These are phyloP conservation scores for Camellia japonica DNA, from an alignment of 148 eudicot species.

Conservation along the genomic window DNA sequence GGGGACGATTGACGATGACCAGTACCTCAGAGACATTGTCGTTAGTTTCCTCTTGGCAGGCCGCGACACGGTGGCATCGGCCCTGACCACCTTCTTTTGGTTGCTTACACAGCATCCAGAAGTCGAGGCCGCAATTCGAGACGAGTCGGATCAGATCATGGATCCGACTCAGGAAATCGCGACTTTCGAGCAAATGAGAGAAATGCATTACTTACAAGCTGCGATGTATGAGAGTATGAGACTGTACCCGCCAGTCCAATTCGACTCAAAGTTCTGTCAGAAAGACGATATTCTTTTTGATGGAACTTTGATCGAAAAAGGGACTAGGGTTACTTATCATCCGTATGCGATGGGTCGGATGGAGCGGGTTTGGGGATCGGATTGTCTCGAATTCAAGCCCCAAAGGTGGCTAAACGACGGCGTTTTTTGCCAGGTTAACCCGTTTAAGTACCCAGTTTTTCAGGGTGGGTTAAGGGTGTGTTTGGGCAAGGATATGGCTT, in stretches of 20 bases:
- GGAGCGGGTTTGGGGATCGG: slow-evolving; percentile 24
- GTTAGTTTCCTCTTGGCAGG: slow-evolving; percentile 61
- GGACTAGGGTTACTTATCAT: slow-evolving; percentile 24
- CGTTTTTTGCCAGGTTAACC: slow-evolving; percentile 11
- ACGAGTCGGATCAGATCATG: slow-evolving; percentile 38
- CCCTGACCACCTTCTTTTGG: slow-evolving; percentile 50
- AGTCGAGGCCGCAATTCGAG: slow-evolving; percentile 33
- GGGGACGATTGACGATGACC: slow-evolving; percentile 38
- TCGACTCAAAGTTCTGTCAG: slow-evolving; percentile 25
- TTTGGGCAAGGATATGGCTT: slow-evolving; percentile 27
- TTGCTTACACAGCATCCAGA: slow-evolving; percentile 43
- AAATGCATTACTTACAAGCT: slow-evolving; percentile 25
- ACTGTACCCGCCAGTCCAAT: slow-evolving; percentile 27
- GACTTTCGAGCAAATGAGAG: slow-evolving; percentile 15
- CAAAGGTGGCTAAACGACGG: slow-evolving; percentile 21
- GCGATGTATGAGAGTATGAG: slow-evolving; percentile 25
- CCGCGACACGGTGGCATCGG: slow-evolving; percentile 62
- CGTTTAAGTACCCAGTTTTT: slow-evolving; percentile 30
- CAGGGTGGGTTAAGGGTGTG: slow-evolving; percentile 32
- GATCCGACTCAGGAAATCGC: slow-evolving; percentile 2
- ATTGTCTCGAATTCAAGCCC: slow-evolving; percentile 25
- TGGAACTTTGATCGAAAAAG: slow-evolving; percentile 11
- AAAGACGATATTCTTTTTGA: slow-evolving; percentile 23
- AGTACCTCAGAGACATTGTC: slow-evolving; percentile 53
- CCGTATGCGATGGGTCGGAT: slow-evolving; percentile 30